Evolutionary conservation across 1,284 basidiomycete genomes (phyloP), one percentile per base, ranked within the genome.

Genomic region (Microstroma glucosiphilum): DNA sequence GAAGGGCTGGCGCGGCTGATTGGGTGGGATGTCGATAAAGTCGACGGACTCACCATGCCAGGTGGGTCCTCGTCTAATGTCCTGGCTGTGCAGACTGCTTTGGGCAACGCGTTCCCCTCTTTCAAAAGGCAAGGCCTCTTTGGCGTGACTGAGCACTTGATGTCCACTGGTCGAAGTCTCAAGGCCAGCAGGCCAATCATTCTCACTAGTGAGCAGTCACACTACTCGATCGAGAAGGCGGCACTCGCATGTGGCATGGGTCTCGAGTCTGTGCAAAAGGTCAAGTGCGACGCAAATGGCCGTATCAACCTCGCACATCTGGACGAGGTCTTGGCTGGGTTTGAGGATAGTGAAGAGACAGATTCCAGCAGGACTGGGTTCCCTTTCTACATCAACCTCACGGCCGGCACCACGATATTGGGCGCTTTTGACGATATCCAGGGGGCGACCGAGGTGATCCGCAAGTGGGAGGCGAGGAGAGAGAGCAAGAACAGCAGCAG

Each of bases 351-450:
- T 1, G 55, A 26, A 26, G 59, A 41, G 15, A 15, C 17, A 6
- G 40, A 21, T 2, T 37, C 30, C 9, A 13, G 51, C 8, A 58
- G 11, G 6, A 26, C 11, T 11, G 72, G 75, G 9, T 64, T 62
- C 3, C 81, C 81, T 4, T 80, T 81, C 67, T 80, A 80, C 58
- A 75, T 82, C 71, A 81, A 80, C 60, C 80, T 79, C 9, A 82
- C 81, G 1, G 76, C 80, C 2, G 81, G 81, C 8, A 79, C 80
- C 15, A 82, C 81, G 0, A 80, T 82, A 7, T 64, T 79, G 7
- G 80, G 81, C 19, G 75, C 78, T 3, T 82, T 76, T 59, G 81
- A 82, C 60, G 72, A 79, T 3, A 67, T 81, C 17, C 42, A 21
- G 17, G 51, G 13, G 7, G 30, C 19, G 12, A 26, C 11, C 7